phyloP scores from a whole-genome alignment of 257 asterid species.

The Nicotiana otophora region DNA sequence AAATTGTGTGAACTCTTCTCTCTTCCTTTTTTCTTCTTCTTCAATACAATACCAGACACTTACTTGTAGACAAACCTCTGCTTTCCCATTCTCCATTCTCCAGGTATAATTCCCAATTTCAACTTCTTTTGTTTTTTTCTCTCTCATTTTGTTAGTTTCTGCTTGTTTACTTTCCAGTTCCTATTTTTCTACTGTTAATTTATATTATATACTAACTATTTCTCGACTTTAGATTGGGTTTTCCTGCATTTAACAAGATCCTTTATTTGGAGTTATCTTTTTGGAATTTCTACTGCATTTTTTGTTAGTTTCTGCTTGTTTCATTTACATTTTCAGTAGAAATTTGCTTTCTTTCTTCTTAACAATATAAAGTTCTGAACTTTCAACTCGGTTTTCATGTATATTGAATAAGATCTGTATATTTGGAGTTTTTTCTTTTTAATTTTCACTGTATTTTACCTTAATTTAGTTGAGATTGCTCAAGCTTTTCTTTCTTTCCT shows the following conservation, averaged over 20 bases:
- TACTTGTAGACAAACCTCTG: slow-evolving; percentile 26
- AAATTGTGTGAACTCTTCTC: background rate
- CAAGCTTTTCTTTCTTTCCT: background rate
- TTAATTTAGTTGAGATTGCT: background rate
- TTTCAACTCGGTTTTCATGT: slow-evolving; percentile 6
- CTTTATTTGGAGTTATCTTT: slow-evolving; percentile 37
- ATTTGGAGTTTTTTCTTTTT: slow-evolving; percentile 45
- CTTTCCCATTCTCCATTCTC: slow-evolving; percentile 14
- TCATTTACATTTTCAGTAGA: background rate
- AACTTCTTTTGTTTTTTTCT: background rate
- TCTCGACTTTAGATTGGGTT: background rate
- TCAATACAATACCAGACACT: slow-evolving; percentile 17
- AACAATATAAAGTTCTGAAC: background rate
- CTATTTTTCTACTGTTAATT: slow-evolving; percentile 6
- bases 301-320: slow-evolving; percentile 13
- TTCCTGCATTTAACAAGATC: slow-evolving; percentile 18
- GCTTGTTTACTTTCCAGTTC: slow-evolving; percentile 9
- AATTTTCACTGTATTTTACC: background rate
- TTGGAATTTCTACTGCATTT: slow-evolving; percentile 16
- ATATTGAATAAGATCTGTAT: slow-evolving; percentile 13
- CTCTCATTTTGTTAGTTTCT: slow-evolving; percentile 8
- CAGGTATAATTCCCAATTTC: slow-evolving; percentile 11
- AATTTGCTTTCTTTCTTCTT: background rate
- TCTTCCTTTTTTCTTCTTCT: background rate
- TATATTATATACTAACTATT: background rate